Evolutionary conservation across 192 early-diverging fungal genomes (phyloP).

Genomic region (Coemansia guatemalensis): DNA sequence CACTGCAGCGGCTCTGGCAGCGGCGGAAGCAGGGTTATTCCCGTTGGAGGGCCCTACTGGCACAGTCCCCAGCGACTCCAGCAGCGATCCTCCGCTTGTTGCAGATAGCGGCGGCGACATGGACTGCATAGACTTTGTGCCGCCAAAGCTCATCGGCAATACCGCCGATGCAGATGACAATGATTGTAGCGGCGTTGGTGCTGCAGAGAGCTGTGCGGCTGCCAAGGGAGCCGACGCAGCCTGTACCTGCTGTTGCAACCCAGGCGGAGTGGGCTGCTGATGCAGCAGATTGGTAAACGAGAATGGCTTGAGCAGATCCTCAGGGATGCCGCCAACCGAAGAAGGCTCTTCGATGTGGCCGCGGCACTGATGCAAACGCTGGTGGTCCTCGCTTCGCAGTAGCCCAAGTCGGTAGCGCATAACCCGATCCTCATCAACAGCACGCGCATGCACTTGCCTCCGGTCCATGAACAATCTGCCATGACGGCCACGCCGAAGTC

Average conservation of each 20-base stretch:
- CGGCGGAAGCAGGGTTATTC: neutral
- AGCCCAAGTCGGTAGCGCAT: slow-evolving; percentile 35
- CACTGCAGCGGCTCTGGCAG: neutral
- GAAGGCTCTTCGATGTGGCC: neutral
- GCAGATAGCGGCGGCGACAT: slow-evolving; percentile 17
- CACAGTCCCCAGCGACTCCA: neutral
- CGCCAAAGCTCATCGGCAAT: neutral
- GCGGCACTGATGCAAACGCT: slow-evolving; percentile 10
- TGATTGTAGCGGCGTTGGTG: neutral
- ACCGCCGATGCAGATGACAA: neutral
- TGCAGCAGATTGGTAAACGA: slow-evolving; percentile 22
- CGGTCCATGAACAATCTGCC: slow-evolving; percentile 47
- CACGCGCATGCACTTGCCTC: slow-evolving; percentile 10
- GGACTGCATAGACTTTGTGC: slow-evolving; percentile 1
- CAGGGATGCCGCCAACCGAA: slow-evolving; percentile 12
- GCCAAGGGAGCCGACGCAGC: neutral
- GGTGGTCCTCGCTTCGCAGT: slow-evolving; percentile 35
- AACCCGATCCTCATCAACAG: slow-evolving; percentile 1
- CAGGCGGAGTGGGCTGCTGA: neutral
- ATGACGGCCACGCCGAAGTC: slow-evolving; percentile 34
- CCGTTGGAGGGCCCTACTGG: neutral
- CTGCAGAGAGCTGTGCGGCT: neutral
- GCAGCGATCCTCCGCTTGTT: neutral
- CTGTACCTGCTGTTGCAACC: slow-evolving; percentile 1
- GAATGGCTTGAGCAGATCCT: slow-evolving; percentile 36